A percentile compares a stretch with the other conserved stretches of the same genome.
Conservation (phyloP, 192 early-diverging fungal genomes). For the Coemansia asiatica region DNA sequence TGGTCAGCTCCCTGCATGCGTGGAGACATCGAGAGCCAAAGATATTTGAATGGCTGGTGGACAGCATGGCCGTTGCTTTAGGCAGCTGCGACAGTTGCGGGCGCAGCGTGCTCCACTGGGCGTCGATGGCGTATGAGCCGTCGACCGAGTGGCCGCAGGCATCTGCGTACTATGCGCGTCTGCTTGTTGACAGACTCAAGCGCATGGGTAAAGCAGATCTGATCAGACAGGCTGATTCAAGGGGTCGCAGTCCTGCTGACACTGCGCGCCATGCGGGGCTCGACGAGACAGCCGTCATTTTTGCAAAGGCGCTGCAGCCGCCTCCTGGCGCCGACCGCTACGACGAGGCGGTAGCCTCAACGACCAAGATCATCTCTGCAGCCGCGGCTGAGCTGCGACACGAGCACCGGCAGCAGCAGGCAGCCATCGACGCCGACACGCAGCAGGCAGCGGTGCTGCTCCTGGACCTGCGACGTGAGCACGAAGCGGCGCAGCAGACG, state of each 20-base stretch:
- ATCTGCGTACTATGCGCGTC: constrained; percentile 19
- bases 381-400: constrained; percentile 26
- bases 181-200: constrained; percentile 15
- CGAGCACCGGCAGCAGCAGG: constrained; percentile 19
- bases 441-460: constrained; percentile 45
- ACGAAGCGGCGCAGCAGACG: constrained; percentile 16
- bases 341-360: constrained; percentile 13
- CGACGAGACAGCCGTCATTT: not conserved
- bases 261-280: constrained; percentile 6
- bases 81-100: constrained; percentile 33
- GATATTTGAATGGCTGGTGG: constrained; percentile 38
- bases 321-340: constrained; percentile 16
- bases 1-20: constrained; percentile 10
- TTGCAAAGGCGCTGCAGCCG: constrained; percentile 2
- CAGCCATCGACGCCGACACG: constrained; percentile 33
- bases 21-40: constrained; percentile 20
- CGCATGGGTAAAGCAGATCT: constrained; percentile 16
- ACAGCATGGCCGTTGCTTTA: constrained; percentile 19
- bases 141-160: constrained; percentile 11
- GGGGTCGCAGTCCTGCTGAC: constrained; percentile 22
- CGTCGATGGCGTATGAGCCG: constrained; percentile 11
- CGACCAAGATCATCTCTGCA: constrained; percentile 14
- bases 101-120: constrained; percentile 47
- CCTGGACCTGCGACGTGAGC: constrained; percentile 43
- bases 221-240: constrained; percentile 32